Evolutionary conservation across 2,329 filamentous ascomycete genomes (phyloP), one percentile per base, ranked within the genome.

Genomic region (Intubia oerlemansii): DNA sequence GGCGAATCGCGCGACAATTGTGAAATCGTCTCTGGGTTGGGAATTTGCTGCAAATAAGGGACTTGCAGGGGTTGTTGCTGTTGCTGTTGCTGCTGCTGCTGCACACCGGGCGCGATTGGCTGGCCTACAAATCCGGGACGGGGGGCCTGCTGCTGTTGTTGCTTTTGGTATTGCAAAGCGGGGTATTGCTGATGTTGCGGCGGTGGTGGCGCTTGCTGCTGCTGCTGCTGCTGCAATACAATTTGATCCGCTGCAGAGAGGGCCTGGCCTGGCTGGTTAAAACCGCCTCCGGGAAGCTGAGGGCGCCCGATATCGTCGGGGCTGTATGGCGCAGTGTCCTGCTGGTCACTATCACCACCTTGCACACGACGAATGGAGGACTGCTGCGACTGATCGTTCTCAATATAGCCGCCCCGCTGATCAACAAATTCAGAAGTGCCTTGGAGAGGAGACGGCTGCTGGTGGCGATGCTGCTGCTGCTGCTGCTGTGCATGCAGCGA

Each of bases 1-100:
- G 59, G 59, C 19, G 66, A 70, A 34, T 73, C 68, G 53, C 63
- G 57, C 42, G 68, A 73, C 38, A 67, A 44, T 45, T 71, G 66
- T 6, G 66, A 72, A 21, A 66, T 46, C 5, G 66, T 68, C 44
- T 73, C 67, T 17, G 63, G 49, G 41, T 67, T 70, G 32, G 52
- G 52, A 21, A 48, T 50, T 36, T 56, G 53, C 20, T 31, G 32
- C 14, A 25, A 22, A 21, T 27, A 15, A 16, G 17, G 25, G 14
- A 12, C 12, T 21, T 49, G 41, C 34, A 41, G 27, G 24, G 44
- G 33, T 17, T 38, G 30, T 34, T 41, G 26, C 25, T 44, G 33
- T 17, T 37, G 28, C 34, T 39, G 17, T 10, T 49, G 40, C 36
- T 42, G 27, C 21, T 45, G 34, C 22, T 40, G 31, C 34, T 40